Evolutionary conservation across 805 yeast species (phyloP).

Genomic region (Lipomyces mesembrius): DNA sequence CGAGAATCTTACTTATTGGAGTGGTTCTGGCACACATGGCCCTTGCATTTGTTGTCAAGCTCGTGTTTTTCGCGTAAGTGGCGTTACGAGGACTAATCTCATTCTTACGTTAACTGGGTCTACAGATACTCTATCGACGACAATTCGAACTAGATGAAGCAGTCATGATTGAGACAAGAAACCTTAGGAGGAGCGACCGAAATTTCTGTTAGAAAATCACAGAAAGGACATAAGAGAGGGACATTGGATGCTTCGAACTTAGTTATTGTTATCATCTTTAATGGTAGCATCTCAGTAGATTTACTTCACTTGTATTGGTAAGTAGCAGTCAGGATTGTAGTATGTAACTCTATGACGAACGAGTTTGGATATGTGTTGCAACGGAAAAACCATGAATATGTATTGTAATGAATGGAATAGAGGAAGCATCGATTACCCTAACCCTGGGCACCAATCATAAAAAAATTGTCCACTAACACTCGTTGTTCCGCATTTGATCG

Average conservation of each 20-base stretch:
- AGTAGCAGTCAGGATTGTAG: not conserved
- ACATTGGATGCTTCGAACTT: too few relatives aligned
- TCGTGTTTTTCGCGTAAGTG: conserved; percentile 58
- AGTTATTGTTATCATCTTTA: not conserved
- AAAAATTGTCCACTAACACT: not conserved
- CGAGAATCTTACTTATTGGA: conserved; percentile 48
- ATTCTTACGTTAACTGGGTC: not conserved
- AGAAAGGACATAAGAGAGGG: not conserved
- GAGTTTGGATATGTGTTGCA: too few relatives aligned
- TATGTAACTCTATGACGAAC: not conserved
- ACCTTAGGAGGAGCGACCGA: not conserved
- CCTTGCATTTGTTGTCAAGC: conserved; percentile 67
- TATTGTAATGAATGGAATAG: too few relatives aligned
- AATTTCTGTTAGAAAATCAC: not conserved
- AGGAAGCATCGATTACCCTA: not conserved
- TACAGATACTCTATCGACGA: conserved; percentile 25
- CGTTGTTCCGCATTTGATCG: not conserved
- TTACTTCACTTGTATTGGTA: not conserved
- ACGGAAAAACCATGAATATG: too few relatives aligned
- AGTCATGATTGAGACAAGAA: not conserved
- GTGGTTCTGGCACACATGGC: conserved; percentile 57
- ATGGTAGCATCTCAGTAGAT: not conserved
- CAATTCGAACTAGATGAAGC: conserved; percentile 9
- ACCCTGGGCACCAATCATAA: not conserved
- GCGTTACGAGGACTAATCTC: not conserved